A percentile compares a stretch with the other conserved stretches of the same genome.
phyloP scores from a whole-genome alignment of 78 protist species.

The Dictyostelium firmibasis region DNA sequence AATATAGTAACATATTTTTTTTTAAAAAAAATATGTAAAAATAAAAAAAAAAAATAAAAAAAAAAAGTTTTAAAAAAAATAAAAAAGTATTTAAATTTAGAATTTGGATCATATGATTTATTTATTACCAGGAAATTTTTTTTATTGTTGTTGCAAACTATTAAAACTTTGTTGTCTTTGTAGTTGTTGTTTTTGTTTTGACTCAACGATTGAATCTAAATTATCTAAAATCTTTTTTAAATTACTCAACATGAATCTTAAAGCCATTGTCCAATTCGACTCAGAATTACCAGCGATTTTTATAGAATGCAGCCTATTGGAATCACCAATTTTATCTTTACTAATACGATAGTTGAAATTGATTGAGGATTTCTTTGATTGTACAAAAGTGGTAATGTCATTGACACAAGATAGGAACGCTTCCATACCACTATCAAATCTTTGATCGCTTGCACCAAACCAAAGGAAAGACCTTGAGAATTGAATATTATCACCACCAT shows the following conservation, averaged over 20 bases:
- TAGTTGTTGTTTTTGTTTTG: not conserved
- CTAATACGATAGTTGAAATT: conserved; percentile 23
- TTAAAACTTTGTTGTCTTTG: not conserved
- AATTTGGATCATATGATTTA: no score
- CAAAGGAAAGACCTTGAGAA: conserved; percentile 53
- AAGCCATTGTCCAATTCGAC: conserved; percentile 59
- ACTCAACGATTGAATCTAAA: not conserved
- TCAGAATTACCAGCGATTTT: conserved; percentile 55
- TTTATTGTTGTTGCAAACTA: not conserved
- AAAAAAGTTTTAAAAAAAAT: not conserved
- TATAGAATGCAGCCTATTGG: conserved; percentile 34
- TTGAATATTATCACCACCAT: conserved; percentile 63
- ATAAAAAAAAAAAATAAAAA: not conserved
- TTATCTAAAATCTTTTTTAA: conserved; percentile 11
- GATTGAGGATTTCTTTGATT: not conserved
- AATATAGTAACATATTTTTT: not conserved
- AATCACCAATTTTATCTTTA: conserved; percentile 69
- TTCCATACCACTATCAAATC: conserved; percentile 74
- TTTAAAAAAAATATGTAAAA: not conserved
- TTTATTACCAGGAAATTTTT: no score
- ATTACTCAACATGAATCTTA: conserved; percentile 35
- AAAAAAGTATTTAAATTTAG: not conserved
- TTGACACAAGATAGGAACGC: conserved; percentile 60
- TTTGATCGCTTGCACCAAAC: conserved; percentile 40
- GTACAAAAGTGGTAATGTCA: not conserved